phyloP scores from a whole-genome alignment of 2,329 filamentous ascomycete genomes.

The Ophiostoma angusticollis region DNA sequence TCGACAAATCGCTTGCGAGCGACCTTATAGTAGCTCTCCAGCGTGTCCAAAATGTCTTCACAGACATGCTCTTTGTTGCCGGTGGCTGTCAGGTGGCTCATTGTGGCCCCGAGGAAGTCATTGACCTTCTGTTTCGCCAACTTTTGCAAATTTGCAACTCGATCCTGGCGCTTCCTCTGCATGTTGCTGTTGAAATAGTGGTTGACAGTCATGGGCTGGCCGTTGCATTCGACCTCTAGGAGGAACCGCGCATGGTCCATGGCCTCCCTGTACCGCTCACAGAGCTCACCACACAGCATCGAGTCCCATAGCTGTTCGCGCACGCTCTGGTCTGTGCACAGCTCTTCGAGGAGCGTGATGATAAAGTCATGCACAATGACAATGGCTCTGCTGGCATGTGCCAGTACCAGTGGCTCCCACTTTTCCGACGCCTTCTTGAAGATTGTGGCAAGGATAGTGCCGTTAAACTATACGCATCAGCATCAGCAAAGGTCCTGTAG shows the following conservation, averaged over 20 bases:
- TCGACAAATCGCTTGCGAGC: slow-evolving; percentile 50
- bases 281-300: slow-evolving; percentile 34
- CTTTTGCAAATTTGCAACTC: slow-evolving; percentile 8
- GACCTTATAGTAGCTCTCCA: slow-evolving; percentile 50
- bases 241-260: slow-evolving; percentile 38
- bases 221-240: slow-evolving; percentile 35
- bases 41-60: slow-evolving; percentile 46
- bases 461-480: slow-evolving; percentile 21
- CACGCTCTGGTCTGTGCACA: slow-evolving; percentile 32
- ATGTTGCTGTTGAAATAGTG: slow-evolving; percentile 35
- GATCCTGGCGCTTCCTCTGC: slow-evolving; percentile 16
- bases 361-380: slow-evolving; percentile 41
- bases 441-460: slow-evolving; percentile 26
- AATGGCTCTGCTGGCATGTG: slow-evolving; percentile 39
- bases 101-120: not conserved
- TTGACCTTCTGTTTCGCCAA: not conserved
- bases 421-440: slow-evolving; percentile 43
- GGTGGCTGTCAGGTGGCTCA: slow-evolving; percentile 5
- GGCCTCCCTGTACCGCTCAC: slow-evolving; percentile 31
- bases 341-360: slow-evolving; percentile 23
- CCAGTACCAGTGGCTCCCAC: slow-evolving; percentile 35
- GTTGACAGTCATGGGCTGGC: slow-evolving; percentile 37
- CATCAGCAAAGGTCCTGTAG: slow-evolving; percentile 10
- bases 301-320: slow-evolving; percentile 27
- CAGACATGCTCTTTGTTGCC: slow-evolving; percentile 13